These are phyloP conservation scores for Fusarium sp. DNA, from an alignment of 2,329 filamentous ascomycete genomes.

Conservation along the genomic window DNA sequence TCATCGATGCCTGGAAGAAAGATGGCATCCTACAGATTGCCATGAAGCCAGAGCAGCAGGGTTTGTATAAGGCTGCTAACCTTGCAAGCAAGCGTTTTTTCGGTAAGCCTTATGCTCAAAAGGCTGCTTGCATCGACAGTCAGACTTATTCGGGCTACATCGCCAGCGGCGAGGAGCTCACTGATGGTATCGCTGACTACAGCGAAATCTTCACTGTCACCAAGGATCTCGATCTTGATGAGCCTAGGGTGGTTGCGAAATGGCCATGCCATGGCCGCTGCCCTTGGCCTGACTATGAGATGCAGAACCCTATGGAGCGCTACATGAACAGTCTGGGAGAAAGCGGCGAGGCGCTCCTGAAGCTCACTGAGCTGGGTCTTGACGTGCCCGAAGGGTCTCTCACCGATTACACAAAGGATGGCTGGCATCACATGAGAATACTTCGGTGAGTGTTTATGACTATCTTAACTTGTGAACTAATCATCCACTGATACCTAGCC, in stretches of 20 bases:
- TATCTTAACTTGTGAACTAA: fast-evolving
- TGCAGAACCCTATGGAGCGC: constrained; percentile 57
- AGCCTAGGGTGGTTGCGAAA: constrained; percentile 57
- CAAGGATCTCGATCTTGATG: constrained; percentile 59
- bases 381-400: constrained; percentile 58
- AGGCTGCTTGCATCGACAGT: constrained; percentile 60
- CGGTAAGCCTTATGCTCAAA: constrained; percentile 53
- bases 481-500: not conserved
- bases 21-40: constrained; percentile 65
- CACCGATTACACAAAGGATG: constrained; percentile 60
- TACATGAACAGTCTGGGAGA: constrained; percentile 60
- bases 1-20: constrained; percentile 60
- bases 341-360: constrained; percentile 62
- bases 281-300: constrained; percentile 62
- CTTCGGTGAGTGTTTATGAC: constrained; percentile 54
- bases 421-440: constrained; percentile 67
- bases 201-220: constrained; percentile 68
- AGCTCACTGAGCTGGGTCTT: constrained; percentile 63
- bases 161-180: constrained; percentile 65
- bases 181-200: constrained; percentile 65
- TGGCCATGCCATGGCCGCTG: constrained; percentile 67
- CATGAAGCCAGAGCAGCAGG: constrained; percentile 55
- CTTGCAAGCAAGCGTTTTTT: constrained; percentile 59
- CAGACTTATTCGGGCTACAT: constrained; percentile 65
- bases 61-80: constrained; percentile 56